Conservation (phyloP, 129 eudicot species). For the Solidago caesia region DNA sequence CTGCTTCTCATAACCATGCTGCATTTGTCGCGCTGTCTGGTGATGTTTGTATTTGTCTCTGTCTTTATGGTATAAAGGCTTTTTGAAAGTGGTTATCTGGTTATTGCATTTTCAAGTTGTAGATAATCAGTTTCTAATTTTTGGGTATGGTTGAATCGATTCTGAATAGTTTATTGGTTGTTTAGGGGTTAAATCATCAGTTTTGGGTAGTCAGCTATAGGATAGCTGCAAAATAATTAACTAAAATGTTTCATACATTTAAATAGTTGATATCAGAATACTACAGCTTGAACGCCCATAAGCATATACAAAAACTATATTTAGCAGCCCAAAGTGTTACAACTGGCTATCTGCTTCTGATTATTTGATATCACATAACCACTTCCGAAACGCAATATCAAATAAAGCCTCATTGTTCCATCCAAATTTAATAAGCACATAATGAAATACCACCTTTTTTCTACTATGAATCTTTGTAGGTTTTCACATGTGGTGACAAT, state of each 20-base stretch:
- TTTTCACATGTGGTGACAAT: conserved; percentile 95
- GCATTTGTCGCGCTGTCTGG: conserved; percentile 81
- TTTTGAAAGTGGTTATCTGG: background rate
- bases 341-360: background rate
- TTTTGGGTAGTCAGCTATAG: background rate
- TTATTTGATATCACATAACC: background rate
- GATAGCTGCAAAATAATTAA: background rate
- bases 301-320: background rate
- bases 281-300: background rate
- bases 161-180: background rate
- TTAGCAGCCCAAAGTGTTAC: background rate
- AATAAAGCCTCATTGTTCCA: background rate
- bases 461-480: conserved; percentile 42
- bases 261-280: background rate
- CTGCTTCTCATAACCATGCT: conserved; percentile 95
- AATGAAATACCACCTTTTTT: background rate
- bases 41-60: conserved; percentile 53
- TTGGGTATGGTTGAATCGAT: background rate
- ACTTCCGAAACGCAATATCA: too few species aligned
- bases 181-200: too few species aligned
- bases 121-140: background rate
- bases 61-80: background rate
- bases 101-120: background rate
- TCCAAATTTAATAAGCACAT: background rate
- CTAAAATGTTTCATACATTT: too few species aligned